Evolutionary conservation across 2,329 filamentous ascomycete species (phyloP).

Genomic region (Fragosphaeria purpurea): DNA sequence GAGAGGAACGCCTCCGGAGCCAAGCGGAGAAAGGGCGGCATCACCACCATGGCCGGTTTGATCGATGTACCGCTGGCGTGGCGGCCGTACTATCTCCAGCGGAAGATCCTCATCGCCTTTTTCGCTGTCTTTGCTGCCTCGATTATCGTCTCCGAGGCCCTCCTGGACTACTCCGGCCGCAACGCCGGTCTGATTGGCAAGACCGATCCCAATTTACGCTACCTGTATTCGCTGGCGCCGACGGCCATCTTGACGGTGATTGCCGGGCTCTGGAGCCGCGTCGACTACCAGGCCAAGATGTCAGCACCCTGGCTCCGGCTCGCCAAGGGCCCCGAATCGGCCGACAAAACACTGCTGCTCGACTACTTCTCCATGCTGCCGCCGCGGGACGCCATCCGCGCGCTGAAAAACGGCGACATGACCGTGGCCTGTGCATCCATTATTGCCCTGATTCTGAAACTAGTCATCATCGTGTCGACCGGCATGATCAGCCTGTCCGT

Average conservation of each 20-base stretch:
- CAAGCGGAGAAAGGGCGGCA: neutral
- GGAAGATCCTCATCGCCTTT: constrained; percentile 22
- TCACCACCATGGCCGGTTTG: constrained; percentile 15
- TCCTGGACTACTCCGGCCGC: constrained; percentile 21
- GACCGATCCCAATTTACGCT: constrained; percentile 15
- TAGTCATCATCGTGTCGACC: constrained; percentile 25
- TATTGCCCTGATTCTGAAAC: constrained; percentile 22
- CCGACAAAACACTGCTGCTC: constrained; percentile 25
- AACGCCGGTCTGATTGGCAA: constrained; percentile 19
- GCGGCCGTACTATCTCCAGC: constrained; percentile 26
- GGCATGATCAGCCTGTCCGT: constrained; percentile 25
- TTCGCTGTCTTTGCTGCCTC: constrained; percentile 19
- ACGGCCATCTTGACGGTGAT: constrained; percentile 23
- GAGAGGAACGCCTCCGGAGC: neutral
- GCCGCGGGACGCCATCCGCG: constrained; percentile 19
- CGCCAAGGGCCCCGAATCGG: constrained; percentile 18
- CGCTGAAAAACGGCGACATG: constrained; percentile 24
- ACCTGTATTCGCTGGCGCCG: constrained; percentile 28
- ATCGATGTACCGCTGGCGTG: constrained; percentile 22
- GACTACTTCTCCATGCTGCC: constrained; percentile 24
- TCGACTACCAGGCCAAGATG: constrained; percentile 29
- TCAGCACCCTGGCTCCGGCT: constrained; percentile 29
- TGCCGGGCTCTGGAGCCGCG: constrained; percentile 25
- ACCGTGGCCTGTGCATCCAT: constrained; percentile 20
- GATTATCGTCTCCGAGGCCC: constrained; percentile 20